A percentile compares a stretch with the other conserved stretches of the same genome.
These are phyloP conservation scores for Cajanus cajan DNA, from an alignment of 306 rosid species.

Conservation along the genomic window DNA sequence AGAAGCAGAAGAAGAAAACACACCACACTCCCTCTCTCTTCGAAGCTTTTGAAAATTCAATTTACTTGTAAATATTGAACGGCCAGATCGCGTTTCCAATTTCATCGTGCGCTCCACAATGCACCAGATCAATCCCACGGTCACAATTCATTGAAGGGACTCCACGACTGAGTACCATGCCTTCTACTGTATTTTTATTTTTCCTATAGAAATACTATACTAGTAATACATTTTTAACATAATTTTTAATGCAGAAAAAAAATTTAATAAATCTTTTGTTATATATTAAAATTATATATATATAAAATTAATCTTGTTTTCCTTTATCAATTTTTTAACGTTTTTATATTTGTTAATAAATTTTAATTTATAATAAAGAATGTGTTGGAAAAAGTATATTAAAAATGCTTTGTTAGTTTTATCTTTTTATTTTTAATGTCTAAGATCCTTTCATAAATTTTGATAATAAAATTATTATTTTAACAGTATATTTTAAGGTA, in stretches of 20 bases:
- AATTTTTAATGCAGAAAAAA: too few species aligned
- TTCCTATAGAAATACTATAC: background rate
- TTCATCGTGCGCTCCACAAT: slow-evolving; percentile 44
- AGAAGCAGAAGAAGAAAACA: slow-evolving; percentile 9
- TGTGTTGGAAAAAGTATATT: too few species aligned
- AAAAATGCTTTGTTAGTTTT: too few species aligned
- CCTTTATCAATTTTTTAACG: too few species aligned
- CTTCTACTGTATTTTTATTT: background rate
- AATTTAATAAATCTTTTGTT: too few species aligned
- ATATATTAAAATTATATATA: too few species aligned
- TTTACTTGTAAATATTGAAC: slow-evolving; percentile 60
- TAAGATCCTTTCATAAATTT: background rate
- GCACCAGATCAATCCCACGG: slow-evolving; percentile 36
- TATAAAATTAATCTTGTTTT: too few species aligned
- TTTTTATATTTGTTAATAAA: too few species aligned
- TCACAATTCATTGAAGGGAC: slow-evolving; percentile 47
- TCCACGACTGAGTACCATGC: background rate
- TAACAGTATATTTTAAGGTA: background rate
- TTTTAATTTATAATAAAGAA: too few species aligned
- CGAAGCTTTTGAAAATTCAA: slow-evolving; percentile 96
- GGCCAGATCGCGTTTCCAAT: slow-evolving; percentile 43
- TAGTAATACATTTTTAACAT: too few species aligned
- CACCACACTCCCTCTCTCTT: slow-evolving; percentile 81
- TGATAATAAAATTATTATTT: too few species aligned
- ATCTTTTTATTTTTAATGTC: too few species aligned